Percentiles rank a stretch among this genome's conserved stretches.
phyloP scores from a whole-genome alignment of 441 rosid genomes.

The Dalechampia spathulata region DNA sequence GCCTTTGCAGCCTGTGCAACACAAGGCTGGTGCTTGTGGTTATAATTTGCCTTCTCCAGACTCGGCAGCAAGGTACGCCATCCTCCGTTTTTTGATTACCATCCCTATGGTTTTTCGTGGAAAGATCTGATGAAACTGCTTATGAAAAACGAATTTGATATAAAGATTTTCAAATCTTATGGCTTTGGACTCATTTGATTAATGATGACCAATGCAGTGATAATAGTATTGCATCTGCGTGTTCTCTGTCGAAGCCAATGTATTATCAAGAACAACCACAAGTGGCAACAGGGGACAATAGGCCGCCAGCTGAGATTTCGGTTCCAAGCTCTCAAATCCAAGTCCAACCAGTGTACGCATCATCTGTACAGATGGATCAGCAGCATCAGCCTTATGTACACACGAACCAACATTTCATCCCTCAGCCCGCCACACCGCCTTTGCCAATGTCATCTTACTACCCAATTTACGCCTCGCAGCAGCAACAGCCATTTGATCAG shows the following conservation, averaged over 20 bases:
- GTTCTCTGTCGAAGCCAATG: conserved; percentile 38
- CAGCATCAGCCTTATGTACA: conserved; percentile 46
- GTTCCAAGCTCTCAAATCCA: conserved; percentile 32
- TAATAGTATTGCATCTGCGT: conserved; percentile 51
- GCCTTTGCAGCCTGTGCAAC: conserved; percentile 36
- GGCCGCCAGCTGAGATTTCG: conserved; percentile 27
- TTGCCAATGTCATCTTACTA: conserved; percentile 59
- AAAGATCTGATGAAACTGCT: too few relatives aligned
- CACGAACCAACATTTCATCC: conserved; percentile 43
- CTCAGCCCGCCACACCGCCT: conserved; percentile 31
- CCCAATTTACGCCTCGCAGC: conserved; percentile 49
- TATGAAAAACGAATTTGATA: too few relatives aligned
- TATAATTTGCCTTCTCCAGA: conserved; percentile 72
- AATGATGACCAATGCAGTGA: conserved; percentile 43
- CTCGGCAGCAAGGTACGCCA: conserved; percentile 69
- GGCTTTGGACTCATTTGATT: conserved; percentile 10
- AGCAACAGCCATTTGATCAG: conserved; percentile 35
- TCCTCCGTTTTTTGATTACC: neutral
- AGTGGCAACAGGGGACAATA: conserved; percentile 30
- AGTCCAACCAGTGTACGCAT: conserved; percentile 35
- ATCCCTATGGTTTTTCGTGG: neutral
- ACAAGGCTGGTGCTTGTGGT: conserved; percentile 18
- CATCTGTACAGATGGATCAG: conserved; percentile 48
- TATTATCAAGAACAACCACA: conserved; percentile 46
- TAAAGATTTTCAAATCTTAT: too few relatives aligned